A percentile compares a stretch with the other conserved stretches of the same genome.
Evolutionary conservation across 139 green algal genomes (phyloP).

Genomic region (Tetratostichococcus sp.): DNA sequence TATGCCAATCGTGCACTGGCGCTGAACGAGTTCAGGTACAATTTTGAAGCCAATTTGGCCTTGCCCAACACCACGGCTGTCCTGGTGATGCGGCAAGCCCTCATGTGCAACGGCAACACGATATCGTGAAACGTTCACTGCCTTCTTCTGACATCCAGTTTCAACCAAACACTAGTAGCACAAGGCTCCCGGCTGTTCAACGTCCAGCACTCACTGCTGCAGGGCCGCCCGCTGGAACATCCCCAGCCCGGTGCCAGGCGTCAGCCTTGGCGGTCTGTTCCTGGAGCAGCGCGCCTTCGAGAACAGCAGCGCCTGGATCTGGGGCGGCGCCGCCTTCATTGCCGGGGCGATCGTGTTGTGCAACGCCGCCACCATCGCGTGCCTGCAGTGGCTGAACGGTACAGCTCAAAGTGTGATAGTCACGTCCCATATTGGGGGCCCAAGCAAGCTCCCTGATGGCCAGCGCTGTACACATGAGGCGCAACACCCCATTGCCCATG

Average conservation of each 20-base stretch:
- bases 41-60: too few relatives aligned
- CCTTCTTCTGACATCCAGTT: too few relatives aligned
- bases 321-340: not conserved
- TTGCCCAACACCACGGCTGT: too few relatives aligned
- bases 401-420: not conserved
- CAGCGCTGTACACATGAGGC: too few relatives aligned
- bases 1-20: conserved; percentile 20
- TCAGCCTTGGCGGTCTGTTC: not conserved
- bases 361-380: not conserved
- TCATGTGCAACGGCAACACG: too few relatives aligned
- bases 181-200: too few relatives aligned
- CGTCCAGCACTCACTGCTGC: not conserved
- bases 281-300: not conserved
- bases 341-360: not conserved
- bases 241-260: not conserved
- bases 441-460: too few relatives aligned
- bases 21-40: conserved; percentile 42
- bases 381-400: not conserved
- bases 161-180: too few relatives aligned
- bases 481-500: too few relatives aligned
- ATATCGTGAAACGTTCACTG: too few relatives aligned
- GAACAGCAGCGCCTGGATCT: not conserved
- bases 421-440: too few relatives aligned
- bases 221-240: not conserved
- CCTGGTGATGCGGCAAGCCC: too few relatives aligned